Percentiles rank a stretch among this genome's conserved stretches.
phyloP scores from a whole-genome alignment of 1,139 yeast species.

The Geotrichum australiense region DNA sequence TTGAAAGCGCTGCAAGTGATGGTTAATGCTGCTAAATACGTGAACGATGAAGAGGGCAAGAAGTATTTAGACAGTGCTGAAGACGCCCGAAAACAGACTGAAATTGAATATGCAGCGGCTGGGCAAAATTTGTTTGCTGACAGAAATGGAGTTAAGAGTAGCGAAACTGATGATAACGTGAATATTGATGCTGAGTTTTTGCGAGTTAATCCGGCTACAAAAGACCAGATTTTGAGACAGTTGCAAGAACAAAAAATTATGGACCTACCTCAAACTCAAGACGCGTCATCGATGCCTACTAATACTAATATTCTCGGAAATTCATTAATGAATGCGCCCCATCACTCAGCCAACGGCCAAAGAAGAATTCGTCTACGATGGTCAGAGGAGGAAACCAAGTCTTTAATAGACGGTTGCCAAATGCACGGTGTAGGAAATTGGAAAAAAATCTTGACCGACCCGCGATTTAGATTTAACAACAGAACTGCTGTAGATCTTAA shows the following conservation, averaged over 20 bases:
- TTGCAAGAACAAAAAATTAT: constrained; percentile 10
- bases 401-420: constrained; percentile 39
- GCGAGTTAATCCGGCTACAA: constrained; percentile 11
- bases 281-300: constrained; percentile 2
- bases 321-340: constrained; percentile 16
- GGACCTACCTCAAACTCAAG: constrained; percentile 10
- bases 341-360: constrained; percentile 20
- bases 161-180: constrained; percentile 5
- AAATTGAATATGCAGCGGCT: not conserved
- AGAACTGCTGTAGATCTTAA: constrained; percentile 41
- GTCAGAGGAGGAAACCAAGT: constrained; percentile 39
- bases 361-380: constrained; percentile 37
- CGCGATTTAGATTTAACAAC: constrained; percentile 35
- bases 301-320: constrained; percentile 4
- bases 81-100: not conserved
- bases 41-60: constrained; percentile 10
- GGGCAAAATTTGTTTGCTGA: constrained; percentile 1
- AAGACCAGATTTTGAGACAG: constrained; percentile 7
- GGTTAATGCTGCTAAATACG: constrained; percentile 14
- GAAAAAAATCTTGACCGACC: constrained; percentile 41
- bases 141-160: constrained; percentile 2
- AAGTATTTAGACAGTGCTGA: constrained; percentile 1
- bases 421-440: constrained; percentile 43
- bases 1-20: constrained; percentile 17
- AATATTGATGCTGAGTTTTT: constrained; percentile 10